Conservation (phyloP, 108 stramenopile genomes). For the Fragilariopsis cylindrus region DNA sequence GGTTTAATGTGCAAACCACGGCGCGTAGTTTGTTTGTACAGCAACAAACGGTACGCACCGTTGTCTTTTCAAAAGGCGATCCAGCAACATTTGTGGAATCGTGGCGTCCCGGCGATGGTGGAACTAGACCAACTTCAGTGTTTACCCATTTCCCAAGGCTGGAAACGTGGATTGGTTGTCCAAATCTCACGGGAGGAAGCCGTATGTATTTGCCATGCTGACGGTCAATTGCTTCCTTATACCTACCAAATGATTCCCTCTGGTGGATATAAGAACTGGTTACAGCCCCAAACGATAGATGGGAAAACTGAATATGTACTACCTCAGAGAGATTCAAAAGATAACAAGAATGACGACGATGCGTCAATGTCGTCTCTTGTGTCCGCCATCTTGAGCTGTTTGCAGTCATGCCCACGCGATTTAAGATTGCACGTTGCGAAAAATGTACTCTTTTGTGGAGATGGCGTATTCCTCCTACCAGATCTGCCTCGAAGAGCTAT, state of each 20-base stretch:
- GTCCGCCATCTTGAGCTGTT: conserved; percentile 30
- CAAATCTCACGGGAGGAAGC: conserved; percentile 34
- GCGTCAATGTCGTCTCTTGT: conserved; percentile 31
- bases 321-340: conserved; percentile 8
- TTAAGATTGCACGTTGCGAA: conserved; percentile 24
- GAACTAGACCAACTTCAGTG: conserved; percentile 31
- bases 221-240: conserved; percentile 40
- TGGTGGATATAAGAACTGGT: conserved; percentile 26
- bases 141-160: conserved; percentile 38
- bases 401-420: conserved; percentile 37
- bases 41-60: conserved; percentile 18
- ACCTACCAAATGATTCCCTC: conserved; percentile 37
- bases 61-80: conserved; percentile 26
- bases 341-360: conserved; percentile 18
- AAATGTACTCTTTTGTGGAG: conserved; percentile 45
- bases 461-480: conserved; percentile 35
- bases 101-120: conserved; percentile 31
- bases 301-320: not conserved
- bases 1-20: conserved; percentile 41
- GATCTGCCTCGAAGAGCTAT: conserved; percentile 29
- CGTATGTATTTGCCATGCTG: conserved; percentile 33
- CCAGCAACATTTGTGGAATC: conserved; percentile 35
- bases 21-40: conserved; percentile 26
- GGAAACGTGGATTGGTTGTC: conserved; percentile 50
- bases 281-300: not conserved